Evolutionary conservation across 2,329 filamentous ascomycete genomes (phyloP), one percentile per base, ranked within the genome.

Genomic region (Trichophyton simii): DNA sequence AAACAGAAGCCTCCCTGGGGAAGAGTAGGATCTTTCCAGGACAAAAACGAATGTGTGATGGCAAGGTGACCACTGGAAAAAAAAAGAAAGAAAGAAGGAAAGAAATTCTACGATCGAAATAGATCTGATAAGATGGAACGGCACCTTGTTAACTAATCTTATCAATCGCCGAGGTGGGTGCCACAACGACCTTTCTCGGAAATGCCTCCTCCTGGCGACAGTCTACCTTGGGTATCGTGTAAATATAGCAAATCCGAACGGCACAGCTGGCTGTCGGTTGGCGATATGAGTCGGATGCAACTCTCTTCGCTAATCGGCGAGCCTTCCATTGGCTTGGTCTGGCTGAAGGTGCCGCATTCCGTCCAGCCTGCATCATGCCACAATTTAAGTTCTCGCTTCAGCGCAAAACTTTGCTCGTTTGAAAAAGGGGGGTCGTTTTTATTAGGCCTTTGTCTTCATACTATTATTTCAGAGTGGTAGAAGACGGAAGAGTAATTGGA

Each of bases 71-170:
- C 34, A 13, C 34, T 2, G 3, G 1, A 13, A 9, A 38, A 38
- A 38, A 4, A 13, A 13, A 20, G 31, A 28, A 38, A 38, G 11
- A 13, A 13, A 38, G 3, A 22, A 44, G 20, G 28, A 31, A 7
- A 31, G 28, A 7, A 7, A 7, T 31, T 31, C 6, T 46, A 20
- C 3, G 18, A 60, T 15, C 44, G 9, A 31, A 41, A 60, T 60
- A 50, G 54, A 60, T 60, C 61, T 57, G 61, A 62, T 62, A 62
- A 62, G 59, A 28, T 28, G 36, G 46, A 38, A 38, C 2, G 28
- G 22, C 25, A 11, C 28, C 46, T n/a, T 44, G 42, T 22, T 28
- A 52, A 25, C 13, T 34, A 55, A 55, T 59, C 60, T 58, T 60
- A 48, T 60, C 61, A 60, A 57, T 48, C 46, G 58, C 20, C 52